Percentiles rank a stretch among this genome's conserved stretches.
phyloP scores from a whole-genome alignment of 225 moss, liverwort and hornwort species.

The Antitrichia curtipendula region DNA sequence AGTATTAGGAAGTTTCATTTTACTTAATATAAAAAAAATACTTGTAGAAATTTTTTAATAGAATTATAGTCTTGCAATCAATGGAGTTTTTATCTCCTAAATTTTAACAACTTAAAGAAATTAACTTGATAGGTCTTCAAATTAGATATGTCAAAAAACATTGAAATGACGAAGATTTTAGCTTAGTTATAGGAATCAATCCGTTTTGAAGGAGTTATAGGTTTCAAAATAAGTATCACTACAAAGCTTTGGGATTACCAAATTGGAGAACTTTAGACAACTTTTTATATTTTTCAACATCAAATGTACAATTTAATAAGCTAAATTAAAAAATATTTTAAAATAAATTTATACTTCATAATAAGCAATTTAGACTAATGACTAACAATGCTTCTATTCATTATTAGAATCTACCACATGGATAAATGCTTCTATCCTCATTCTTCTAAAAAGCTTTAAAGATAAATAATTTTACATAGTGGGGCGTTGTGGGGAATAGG shows the following conservation, averaged over 20 bases:
- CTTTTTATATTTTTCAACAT: background rate
- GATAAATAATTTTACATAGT: background rate
- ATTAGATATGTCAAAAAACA: background rate
- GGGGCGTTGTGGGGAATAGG: accelerated
- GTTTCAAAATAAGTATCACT: background rate
- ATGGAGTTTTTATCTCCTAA: background rate
- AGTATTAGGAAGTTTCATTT: too few species aligned
- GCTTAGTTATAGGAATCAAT: background rate
- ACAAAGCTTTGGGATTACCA: background rate
- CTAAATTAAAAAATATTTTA: too few species aligned
- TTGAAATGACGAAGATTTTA: background rate
- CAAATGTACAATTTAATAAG: background rate
- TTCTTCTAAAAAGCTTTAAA: too few species aligned
- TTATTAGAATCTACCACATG: background rate
- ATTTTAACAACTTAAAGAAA: background rate
- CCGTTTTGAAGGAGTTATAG: background rate
- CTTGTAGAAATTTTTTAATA: too few species aligned
- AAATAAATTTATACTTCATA: background rate
- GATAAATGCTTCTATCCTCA: too few species aligned
- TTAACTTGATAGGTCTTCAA: background rate
- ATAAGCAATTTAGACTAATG: background rate
- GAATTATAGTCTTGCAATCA: background rate
- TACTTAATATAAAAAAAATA: too few species aligned
- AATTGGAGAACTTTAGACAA: background rate
- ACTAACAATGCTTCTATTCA: too few species aligned